Evolutionary conservation across 345 rosid genomes (phyloP), one percentile per base, ranked within the genome.

Genomic region (Rhizophora mangle): DNA sequence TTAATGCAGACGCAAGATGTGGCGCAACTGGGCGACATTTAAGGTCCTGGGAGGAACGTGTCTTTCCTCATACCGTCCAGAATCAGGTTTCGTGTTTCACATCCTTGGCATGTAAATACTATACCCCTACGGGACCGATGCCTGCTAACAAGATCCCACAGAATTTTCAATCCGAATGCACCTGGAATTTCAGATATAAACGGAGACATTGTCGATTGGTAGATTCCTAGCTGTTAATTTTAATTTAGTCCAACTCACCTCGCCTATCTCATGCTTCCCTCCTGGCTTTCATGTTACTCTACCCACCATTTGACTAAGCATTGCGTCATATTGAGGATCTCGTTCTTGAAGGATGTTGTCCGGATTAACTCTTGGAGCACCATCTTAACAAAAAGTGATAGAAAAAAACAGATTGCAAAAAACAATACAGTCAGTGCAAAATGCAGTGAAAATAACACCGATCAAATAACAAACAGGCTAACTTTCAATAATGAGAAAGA

Each of bases 301-400:
- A 62, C 99, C 99, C 52, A 84, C 88, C 97, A 95, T 92, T 80
- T 90, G 94, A 64, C 66, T 79, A 68, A 95, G 86, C 99, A 92
- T 88, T 22, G 83, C 86, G 77, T 95, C 92, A 52, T 71, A 95
- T 64, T 86, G 71, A 0, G 89, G 85, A 82, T 95, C 90, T 60
- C 81, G 72, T 63, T 87, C 91, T 76, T 90, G 94, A 55, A 92
- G 87, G 5, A 71, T 81, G 46, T 72, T 85, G 21, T 83, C 91
- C 8, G 73, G 62, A 76, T 78, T 84, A 53, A 74, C 60, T 78
- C 64, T 76, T 29, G 76, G 20, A 32, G 39, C 51, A 46, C 22
- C 81, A 73, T 81, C 98, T 87, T 54, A 60, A 67, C 75, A 52
- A 16, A 34, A 59, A 13, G 39, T 21, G 8, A 64, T 0, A 66